Evolutionary conservation across 2,329 filamentous ascomycete genomes (phyloP).

Genomic region (Apiospora marii): DNA sequence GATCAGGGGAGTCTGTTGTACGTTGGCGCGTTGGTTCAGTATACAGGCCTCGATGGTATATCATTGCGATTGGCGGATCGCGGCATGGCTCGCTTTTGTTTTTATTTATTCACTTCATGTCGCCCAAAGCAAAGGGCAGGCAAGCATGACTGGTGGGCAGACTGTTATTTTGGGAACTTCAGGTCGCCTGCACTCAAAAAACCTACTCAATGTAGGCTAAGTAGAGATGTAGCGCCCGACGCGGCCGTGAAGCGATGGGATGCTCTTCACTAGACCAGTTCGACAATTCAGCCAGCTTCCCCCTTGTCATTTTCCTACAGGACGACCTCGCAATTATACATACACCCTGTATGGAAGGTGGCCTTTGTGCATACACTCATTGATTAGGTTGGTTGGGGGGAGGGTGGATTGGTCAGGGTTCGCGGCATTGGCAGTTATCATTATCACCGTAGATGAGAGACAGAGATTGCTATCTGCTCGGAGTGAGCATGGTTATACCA

Average conservation of each 20-base stretch:
- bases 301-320: not conserved
- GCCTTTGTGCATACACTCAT: conserved; percentile 7
- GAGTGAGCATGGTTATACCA: conserved; percentile 1
- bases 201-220: not conserved
- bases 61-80: not conserved
- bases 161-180: conserved; percentile 3
- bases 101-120: not conserved
- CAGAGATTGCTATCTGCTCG: conserved; percentile 16
- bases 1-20: conserved; percentile 14
- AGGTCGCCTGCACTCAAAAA: not conserved
- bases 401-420: not conserved
- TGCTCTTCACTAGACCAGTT: not conserved
- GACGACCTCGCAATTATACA: not conserved
- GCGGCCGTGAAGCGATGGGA: not conserved
- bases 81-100: not conserved
- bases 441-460: not conserved
- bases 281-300: not conserved
- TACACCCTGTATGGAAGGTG: conserved; percentile 7
- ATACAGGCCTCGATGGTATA: conserved; percentile 5
- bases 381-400: not conserved
- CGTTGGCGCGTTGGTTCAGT: not conserved
- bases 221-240: not conserved
- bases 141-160: not conserved
- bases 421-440: not conserved
- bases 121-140: not conserved